A percentile compares a stretch with the other conserved stretches of the same genome.
phyloP scores from a whole-genome alignment of 495 filamentous ascomycete genomes.

The Cercophora newfieldiana region DNA sequence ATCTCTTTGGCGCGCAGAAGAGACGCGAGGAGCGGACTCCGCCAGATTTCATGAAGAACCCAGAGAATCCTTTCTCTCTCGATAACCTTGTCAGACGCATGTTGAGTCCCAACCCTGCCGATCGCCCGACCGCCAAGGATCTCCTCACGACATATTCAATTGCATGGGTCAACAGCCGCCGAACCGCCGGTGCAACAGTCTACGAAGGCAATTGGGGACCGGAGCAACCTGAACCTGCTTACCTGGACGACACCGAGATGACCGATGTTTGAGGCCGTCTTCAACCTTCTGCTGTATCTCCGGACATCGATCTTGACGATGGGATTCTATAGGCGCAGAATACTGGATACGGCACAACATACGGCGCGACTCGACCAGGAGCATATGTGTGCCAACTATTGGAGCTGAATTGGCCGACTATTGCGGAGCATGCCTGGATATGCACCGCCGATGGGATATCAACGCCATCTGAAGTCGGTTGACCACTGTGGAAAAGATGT shows the following conservation, averaged over 20 bases:
- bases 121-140: conserved; percentile 73
- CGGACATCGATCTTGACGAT: conserved; percentile 22
- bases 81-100: conserved; percentile 87
- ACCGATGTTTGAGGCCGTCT: conserved; percentile 41
- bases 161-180: conserved; percentile 71
- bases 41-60: conserved; percentile 82
- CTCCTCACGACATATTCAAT: conserved; percentile 68
- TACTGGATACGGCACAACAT: conserved; percentile 39
- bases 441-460: conserved; percentile 33
- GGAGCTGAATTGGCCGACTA: conserved; percentile 31
- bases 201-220: conserved; percentile 97
- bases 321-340: conserved; percentile 32
- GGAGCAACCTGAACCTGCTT: conserved; percentile 21
- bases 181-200: conserved; percentile 81
- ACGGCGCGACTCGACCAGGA: conserved; percentile 27
- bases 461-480: conserved; percentile 31
- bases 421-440: conserved; percentile 31
- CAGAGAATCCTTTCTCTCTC: conserved; percentile 65
- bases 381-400: conserved; percentile 32
- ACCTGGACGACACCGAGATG: conserved; percentile 48
- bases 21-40: conserved; percentile 71
- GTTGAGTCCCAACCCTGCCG: conserved; percentile 71
- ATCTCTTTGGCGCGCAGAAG: conserved; percentile 51
- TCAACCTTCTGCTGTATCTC: conserved; percentile 18
- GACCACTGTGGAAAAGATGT: conserved; percentile 16